A percentile compares a stretch with the other conserved stretches of the same genome.
These are phyloP conservation scores for Jasminum sambac DNA, from an alignment of 257 asterid genomes.

Conservation along the genomic window DNA sequence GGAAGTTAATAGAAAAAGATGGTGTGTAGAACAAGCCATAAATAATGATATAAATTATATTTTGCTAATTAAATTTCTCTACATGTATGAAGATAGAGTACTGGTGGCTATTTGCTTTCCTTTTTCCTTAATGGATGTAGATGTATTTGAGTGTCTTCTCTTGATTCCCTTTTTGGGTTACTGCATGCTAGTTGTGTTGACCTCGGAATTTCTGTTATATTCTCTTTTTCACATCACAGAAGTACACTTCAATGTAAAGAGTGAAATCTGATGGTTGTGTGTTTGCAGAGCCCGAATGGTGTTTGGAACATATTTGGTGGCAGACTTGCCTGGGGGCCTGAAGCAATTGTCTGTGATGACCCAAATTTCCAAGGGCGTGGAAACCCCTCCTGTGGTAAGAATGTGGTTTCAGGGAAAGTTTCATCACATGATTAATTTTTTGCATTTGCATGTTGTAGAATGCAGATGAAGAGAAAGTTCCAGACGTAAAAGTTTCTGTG, in stretches of 20 bases:
- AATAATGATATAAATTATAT: too few species aligned
- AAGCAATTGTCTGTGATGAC: constrained; percentile 52
- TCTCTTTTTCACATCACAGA: not conserved
- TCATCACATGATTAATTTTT: not conserved
- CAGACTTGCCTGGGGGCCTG: constrained; percentile 47
- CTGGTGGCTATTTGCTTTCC: too few species aligned
- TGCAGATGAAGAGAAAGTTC: not conserved
- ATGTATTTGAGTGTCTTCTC: too few species aligned
- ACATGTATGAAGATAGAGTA: too few species aligned
- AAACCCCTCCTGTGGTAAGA: constrained; percentile 44
- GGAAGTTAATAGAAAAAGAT: too few species aligned
- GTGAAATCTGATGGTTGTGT: not conserved
- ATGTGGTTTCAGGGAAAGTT: constrained; percentile 8
- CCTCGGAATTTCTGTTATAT: not conserved
- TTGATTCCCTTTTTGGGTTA: too few species aligned
- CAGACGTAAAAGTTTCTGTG: not conserved
- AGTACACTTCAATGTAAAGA: not conserved
- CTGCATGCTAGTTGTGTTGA: not conserved
- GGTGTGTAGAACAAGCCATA: too few species aligned
- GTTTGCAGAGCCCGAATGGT: constrained; percentile 40
- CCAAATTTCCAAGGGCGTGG: constrained; percentile 52
- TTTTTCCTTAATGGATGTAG: too few species aligned
- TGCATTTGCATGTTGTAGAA: not conserved
- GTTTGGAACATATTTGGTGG: constrained; percentile 53
- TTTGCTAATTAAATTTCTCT: too few species aligned